These are phyloP conservation scores for Pelargonium cotyledonis DNA, from an alignment of 441 rosid species.

Conservation along the genomic window DNA sequence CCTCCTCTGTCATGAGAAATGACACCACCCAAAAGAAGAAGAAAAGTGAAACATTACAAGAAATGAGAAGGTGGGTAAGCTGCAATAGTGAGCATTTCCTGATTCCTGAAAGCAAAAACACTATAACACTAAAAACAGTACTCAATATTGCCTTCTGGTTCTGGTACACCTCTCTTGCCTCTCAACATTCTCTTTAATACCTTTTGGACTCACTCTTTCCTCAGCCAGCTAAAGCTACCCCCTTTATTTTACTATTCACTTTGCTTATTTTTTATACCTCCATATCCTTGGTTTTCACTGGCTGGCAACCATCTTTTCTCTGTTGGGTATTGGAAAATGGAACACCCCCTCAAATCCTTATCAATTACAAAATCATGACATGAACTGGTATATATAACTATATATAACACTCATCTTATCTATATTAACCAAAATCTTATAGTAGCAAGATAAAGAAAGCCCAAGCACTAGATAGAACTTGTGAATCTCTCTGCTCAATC, in stretches of 20 bases:
- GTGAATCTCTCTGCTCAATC: constrained; percentile 10
- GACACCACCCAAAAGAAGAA: neutral
- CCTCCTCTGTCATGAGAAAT: neutral
- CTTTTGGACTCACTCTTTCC: neutral
- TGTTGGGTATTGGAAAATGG: constrained; percentile 32
- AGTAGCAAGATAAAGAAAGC: constrained; percentile 16
- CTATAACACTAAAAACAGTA: constrained; percentile 1
- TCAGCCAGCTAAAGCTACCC: constrained; percentile 25
- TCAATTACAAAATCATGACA: constrained; percentile 23
- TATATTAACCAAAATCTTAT: constrained; percentile 24
- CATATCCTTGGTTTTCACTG: constrained; percentile 26
- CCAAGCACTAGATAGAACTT: constrained; percentile 17
- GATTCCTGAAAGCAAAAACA: neutral
- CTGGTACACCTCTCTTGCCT: constrained; percentile 15
- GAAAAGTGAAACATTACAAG: neutral
- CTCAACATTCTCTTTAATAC: constrained; percentile 26
- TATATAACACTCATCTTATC: constrained; percentile 30
- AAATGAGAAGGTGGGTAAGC: neutral
- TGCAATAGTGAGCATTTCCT: no score
- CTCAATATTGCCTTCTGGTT: neutral
- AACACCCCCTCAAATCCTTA: constrained; percentile 29
- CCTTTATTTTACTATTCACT: constrained; percentile 28
- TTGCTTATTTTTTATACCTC: constrained; percentile 6
- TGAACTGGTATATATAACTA: constrained; percentile 12
- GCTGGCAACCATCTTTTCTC: constrained; percentile 14